A percentile compares a stretch with the other conserved stretches of the same genome.
phyloP scores from a whole-genome alignment of 257 asterid genomes.

The Gentiana straminea region DNA sequence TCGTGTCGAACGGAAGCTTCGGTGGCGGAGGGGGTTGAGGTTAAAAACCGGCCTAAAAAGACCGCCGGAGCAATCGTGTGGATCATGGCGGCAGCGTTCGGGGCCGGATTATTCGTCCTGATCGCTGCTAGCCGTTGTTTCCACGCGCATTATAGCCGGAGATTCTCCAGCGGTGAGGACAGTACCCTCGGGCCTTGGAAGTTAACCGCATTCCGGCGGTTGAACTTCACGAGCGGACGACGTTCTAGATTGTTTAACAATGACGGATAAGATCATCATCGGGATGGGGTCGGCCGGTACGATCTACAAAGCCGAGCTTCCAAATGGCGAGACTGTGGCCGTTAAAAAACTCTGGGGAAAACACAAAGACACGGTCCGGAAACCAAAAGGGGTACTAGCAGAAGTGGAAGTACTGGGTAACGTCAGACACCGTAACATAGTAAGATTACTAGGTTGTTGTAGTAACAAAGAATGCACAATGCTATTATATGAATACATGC shows the following conservation, averaged over 20 bases:
- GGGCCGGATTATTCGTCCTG: constrained; percentile 49
- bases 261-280: constrained; percentile 40
- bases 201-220: constrained; percentile 68
- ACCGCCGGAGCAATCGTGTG: constrained; percentile 65
- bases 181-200: constrained; percentile 67
- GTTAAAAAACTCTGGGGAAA: constrained; percentile 85
- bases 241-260: constrained; percentile 43
- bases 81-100: constrained; percentile 77
- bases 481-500: constrained; percentile 91
- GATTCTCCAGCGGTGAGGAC: constrained; percentile 20
- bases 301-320: constrained; percentile 89
- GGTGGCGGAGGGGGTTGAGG: constrained; percentile 21
- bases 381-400: constrained; percentile 61
- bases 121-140: constrained; percentile 48
- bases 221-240: constrained; percentile 77
- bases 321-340: constrained; percentile 83
- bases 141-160: constrained; percentile 37
- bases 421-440: constrained; percentile 81
- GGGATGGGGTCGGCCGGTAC: constrained; percentile 91
- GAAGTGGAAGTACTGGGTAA: constrained; percentile 89
- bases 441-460: constrained; percentile 65
- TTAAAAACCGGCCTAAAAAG: constrained; percentile 36
- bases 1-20: constrained; percentile 35
- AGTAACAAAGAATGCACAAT: constrained; percentile 51
- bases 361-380: constrained; percentile 41